These are phyloP conservation scores for Eutypa lata DNA, from an alignment of 2,329 filamentous ascomycete species.

Conservation along the genomic window DNA sequence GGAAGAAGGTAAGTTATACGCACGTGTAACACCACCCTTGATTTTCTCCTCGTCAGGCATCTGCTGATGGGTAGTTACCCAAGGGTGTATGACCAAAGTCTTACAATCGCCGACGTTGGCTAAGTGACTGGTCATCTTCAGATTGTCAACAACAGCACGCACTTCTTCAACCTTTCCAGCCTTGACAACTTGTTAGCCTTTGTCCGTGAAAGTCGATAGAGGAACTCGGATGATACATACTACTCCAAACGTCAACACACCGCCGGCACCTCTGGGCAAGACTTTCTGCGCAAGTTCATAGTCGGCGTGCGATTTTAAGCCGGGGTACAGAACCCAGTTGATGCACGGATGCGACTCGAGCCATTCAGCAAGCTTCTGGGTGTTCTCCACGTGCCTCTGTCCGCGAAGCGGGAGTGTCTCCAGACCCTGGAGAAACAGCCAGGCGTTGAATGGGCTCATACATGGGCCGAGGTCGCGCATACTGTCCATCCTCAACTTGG, in stretches of 20 bases:
- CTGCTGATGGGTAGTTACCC: constrained; percentile 71
- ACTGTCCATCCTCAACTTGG: constrained; percentile 67
- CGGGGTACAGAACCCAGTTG: constrained; percentile 70
- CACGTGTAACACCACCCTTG: constrained; percentile 60
- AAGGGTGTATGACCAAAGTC: constrained; percentile 69
- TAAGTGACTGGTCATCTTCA: constrained; percentile 71
- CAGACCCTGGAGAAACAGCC: constrained; percentile 66
- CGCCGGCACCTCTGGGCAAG: constrained; percentile 64
- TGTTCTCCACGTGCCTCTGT: constrained; percentile 65
- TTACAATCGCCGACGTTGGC: constrained; percentile 74
- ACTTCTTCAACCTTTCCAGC: constrained; percentile 32
- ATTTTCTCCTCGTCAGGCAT: constrained; percentile 63
- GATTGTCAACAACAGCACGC: constrained; percentile 61
- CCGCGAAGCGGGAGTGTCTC: constrained; percentile 66
- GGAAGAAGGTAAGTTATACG: constrained; percentile 6
- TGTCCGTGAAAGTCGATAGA: too few species aligned
- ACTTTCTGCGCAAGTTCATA: constrained; percentile 67
- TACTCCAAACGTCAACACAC: constrained; percentile 70
- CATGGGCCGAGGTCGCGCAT: constrained; percentile 65
- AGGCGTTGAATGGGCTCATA: constrained; percentile 69
- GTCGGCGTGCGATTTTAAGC: constrained; percentile 61
- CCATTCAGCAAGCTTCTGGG: constrained; percentile 64
- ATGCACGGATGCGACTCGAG: constrained; percentile 65
- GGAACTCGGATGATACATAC: constrained; percentile 58
- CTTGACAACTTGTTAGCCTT: constrained; percentile 43